Evolutionary conservation across 2,329 filamentous ascomycete species (phyloP).

Genomic region (Coccinonectria pachysandricola): DNA sequence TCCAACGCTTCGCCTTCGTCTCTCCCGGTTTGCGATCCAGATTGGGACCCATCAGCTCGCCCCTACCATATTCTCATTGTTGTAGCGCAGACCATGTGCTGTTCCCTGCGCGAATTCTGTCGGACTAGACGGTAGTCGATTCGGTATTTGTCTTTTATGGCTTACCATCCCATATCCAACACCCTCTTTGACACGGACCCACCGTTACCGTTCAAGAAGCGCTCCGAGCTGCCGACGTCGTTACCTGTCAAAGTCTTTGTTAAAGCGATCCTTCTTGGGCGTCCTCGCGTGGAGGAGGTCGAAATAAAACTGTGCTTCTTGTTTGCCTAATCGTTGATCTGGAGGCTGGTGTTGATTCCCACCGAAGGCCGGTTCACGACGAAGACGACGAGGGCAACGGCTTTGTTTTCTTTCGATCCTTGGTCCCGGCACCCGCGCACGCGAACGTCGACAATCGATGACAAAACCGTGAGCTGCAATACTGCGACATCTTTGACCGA

Average conservation of each 20-base stretch:
- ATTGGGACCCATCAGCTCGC: background rate
- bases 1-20: no score
- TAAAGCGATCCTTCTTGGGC: no score
- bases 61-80: constrained; percentile 3
- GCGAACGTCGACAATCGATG: constrained; percentile 12
- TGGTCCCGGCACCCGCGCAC: constrained; percentile 13
- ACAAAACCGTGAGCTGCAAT: constrained; percentile 7
- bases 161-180: constrained; percentile 5
- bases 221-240: constrained; percentile 13
- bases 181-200: constrained; percentile 9
- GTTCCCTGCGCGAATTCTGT: constrained; percentile 10
- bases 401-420: constrained; percentile 20
- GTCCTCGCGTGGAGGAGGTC: background rate
- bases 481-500: no score
- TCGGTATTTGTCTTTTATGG: no score
- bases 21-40: no score
- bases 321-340: constrained; percentile 15
- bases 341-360: constrained; percentile 7
- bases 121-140: constrained; percentile 15
- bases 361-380: constrained; percentile 9
- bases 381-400: constrained; percentile 10
- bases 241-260: constrained; percentile 6
- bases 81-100: constrained; percentile 15
- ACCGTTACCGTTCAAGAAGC: constrained; percentile 15
- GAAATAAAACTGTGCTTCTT: constrained; percentile 1